Evolutionary conservation across 352 stramenopile genomes (phyloP), one percentile per base, ranked within the genome.

Genomic region (Globisporangium lucens): DNA sequence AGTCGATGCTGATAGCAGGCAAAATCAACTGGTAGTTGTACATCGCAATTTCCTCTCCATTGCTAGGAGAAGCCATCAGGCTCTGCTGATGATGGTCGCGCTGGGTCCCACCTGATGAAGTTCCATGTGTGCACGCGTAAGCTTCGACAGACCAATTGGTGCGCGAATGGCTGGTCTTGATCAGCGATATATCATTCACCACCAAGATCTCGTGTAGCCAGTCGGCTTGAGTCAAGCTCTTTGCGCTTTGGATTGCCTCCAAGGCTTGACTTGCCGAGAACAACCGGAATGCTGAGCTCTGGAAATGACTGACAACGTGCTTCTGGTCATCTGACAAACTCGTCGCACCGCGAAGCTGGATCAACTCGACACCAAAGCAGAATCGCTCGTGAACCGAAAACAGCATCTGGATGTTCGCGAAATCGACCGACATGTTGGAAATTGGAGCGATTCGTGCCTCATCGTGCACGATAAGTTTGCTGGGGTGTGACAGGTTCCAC

Each of bases 401-500:
- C 17, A 91, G 62, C 13, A 90, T 61, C 17, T 78, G 81, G 0
- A 93, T 46, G 8, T 72, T 77, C 30, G 77, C 73, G 22, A 90
- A 59, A 47, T 77, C 71, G 15, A 92, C 64, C 38, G 71, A 75
- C 51, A 91, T 68, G 53, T 87, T 75, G 13, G 85, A 83, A 33
- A 94, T 91, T 4, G 87, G 85, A 35, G 82, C 83, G 68, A 94
- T 83, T 15, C 75, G 79, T 27, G 85, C 67, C 65, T 86, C 74
- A 33, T 85, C 76, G 13, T 72, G 52, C 5, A 77, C 47, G 41
- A 86, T 56, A 24, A 75, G 55, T 61, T 89, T 91, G 56, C 76
- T 87, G 4, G 87, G 87, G 61, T 93, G 85, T 17, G 69, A 87
- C 30, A 80, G 49, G 68, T 87, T 91, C 88, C 88, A 95, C 51